Evolutionary conservation across 2,329 filamentous ascomycete species (phyloP).

Genomic region (Epichloe festucae): DNA sequence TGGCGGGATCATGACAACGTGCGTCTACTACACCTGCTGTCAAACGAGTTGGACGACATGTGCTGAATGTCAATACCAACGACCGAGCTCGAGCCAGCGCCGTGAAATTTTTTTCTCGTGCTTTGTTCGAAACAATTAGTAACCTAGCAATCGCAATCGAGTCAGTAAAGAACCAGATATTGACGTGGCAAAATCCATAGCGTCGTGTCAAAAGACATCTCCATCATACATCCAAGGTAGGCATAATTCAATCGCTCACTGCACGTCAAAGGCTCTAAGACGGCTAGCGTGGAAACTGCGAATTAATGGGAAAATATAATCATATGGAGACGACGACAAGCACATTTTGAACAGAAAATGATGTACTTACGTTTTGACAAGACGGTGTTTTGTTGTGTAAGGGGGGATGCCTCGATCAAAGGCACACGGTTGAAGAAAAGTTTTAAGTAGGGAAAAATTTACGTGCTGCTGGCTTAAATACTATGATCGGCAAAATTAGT

Average conservation of each 20-base stretch:
- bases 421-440: not conserved
- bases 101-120: no score
- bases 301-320: conserved; percentile 5
- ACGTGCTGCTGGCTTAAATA: not conserved
- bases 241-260: conserved; percentile 4
- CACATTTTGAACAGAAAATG: not conserved
- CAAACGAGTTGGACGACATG: no score
- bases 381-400: not conserved
- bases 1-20: no score
- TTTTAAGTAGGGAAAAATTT: not conserved
- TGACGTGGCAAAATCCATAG: no score
- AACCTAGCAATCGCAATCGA: no score
- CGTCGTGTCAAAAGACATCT: not conserved
- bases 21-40: no score
- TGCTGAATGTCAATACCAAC: no score
- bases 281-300: conserved; percentile 6
- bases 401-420: not conserved
- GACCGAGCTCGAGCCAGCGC: no score
- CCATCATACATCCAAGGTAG: conserved; percentile 5
- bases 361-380: not conserved
- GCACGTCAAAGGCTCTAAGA: conserved; percentile 5
- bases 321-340: not conserved
- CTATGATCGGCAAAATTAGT: not conserved
- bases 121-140: no score
- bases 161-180: no score